Percentiles rank a stretch among this genome's conserved stretches.
phyloP scores from a whole-genome alignment of 2,329 filamentous ascomycete species.

The Aureobasidium sp. region DNA sequence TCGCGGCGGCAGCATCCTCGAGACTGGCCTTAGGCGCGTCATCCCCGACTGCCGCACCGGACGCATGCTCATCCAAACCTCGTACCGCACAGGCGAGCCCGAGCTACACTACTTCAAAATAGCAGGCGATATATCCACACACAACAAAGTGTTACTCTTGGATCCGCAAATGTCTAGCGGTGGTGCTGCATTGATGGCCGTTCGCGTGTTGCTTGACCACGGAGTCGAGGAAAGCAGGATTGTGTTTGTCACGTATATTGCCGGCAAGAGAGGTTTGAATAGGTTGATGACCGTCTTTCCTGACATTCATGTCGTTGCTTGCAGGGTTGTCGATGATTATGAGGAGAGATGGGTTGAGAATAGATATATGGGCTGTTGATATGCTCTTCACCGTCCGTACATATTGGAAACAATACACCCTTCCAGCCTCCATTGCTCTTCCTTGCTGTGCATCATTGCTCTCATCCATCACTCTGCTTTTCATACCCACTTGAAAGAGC shows the following conservation, averaged over 20 bases:
- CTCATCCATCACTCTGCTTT: not conserved
- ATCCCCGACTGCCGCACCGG: slow-evolving; percentile 90
- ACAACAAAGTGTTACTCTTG: slow-evolving; percentile 75
- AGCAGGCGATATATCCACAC: slow-evolving; percentile 60
- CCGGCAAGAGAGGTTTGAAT: slow-evolving; percentile 75
- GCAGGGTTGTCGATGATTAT: slow-evolving; percentile 69
- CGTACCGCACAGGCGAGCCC: slow-evolving; percentile 71
- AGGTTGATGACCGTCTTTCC: slow-evolving; percentile 84
- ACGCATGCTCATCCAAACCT: slow-evolving; percentile 82
- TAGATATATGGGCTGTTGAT: slow-evolving; percentile 48
- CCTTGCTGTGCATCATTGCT: not conserved
- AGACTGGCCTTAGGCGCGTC: slow-evolving; percentile 78
- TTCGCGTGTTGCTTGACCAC: slow-evolving; percentile 90
- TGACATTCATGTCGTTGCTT: slow-evolving; percentile 76
- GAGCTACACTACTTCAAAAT: slow-evolving; percentile 86
- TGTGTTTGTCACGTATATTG: slow-evolving; percentile 87
- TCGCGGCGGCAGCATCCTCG: slow-evolving; percentile 79
- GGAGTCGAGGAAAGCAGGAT: slow-evolving; percentile 78
- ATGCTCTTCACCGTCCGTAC: not conserved
- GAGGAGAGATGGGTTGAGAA: slow-evolving; percentile 87
- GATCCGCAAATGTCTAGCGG: slow-evolving; percentile 94
- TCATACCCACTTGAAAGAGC: no score
- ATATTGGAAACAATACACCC: not conserved
- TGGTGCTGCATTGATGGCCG: slow-evolving; percentile 81
- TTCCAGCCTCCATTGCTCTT: not conserved